Base-by-base conservation (phyloP, 75 land plant species). In the Cunninghamia lanceolata region DNA sequence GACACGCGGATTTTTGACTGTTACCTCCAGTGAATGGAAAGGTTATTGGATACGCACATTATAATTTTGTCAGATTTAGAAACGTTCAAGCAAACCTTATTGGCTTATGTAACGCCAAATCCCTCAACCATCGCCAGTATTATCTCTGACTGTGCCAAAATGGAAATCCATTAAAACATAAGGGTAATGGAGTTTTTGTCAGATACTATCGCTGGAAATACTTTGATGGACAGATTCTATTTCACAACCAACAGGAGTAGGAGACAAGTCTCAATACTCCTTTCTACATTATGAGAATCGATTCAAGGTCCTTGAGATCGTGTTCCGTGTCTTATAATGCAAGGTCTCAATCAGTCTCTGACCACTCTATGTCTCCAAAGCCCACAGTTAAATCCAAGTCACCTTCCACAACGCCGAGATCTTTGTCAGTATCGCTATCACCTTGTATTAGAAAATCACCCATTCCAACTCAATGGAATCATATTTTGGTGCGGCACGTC, bases 401-500 rank as follows among this genome's bases (percentile, higher is more conserved):
- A 85, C 79, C 34, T 34, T 88, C 89, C 30, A 80, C 43, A 9
- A 86, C 88, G 68, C 87, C 84, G 25, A 75, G 66, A n/a, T 86
- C 90, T 43, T 47, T 82, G 66, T 85, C 90, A 52, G 53, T 89
- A n/a, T 87, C 89, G 39, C 86, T 73, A 16, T 87, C 90, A 4
- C 85, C 84, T 85, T 63, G 74, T 77, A 13, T 19, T 32, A 84
- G 83, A 85, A 71, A 63, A 42, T 45, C 88, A 68, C 79, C 91
- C 35, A 52, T 88, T n/a, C 83, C 89, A 85, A 87, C 73, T 75
- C 81, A 47, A 63, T 80, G 19, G 89, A 89, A 25, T 83, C 35
- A 78, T 87, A 86, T 84, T 86, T 91, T 84, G 92, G 92, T 83
- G 81, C 81, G 74, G 85, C 85, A 54, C 82, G 56, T 35, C 30